Conservation (phyloP, 305 asterid species). For the Coffea humblotiana region DNA sequence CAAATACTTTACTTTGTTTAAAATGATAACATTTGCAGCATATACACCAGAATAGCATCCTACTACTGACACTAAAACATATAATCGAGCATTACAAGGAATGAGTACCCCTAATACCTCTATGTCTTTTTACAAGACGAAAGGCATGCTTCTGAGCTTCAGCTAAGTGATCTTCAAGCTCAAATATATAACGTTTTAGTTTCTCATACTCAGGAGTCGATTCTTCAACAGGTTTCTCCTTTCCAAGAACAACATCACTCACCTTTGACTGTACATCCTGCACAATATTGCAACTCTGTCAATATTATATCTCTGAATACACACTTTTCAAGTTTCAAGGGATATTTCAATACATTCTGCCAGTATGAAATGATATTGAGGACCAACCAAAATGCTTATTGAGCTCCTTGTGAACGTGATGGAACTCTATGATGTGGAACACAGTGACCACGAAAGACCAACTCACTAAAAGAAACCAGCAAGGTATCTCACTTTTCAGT, state of each 20-base stretch:
- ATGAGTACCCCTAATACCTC: slow-evolving; percentile 45
- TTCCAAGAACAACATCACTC: slow-evolving; percentile 96
- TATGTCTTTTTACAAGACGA: slow-evolving; percentile 93
- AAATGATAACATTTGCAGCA: background rate
- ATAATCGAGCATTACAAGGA: background rate
- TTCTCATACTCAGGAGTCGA: slow-evolving; percentile 86
- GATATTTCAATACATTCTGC: background rate
- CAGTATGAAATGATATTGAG: background rate
- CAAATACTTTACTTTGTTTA: background rate
- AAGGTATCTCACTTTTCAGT: background rate
- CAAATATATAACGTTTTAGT: slow-evolving; percentile 78
- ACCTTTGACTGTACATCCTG: slow-evolving; percentile 94
- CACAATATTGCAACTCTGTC: slow-evolving; percentile 10
- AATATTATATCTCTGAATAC: background rate
- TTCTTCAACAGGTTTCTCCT: slow-evolving; percentile 97
- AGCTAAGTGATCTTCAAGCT: slow-evolving; percentile 94
- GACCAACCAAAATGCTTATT: background rate
- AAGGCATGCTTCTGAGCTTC: slow-evolving; percentile 98
- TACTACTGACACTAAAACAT: background rate
- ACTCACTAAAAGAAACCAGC: background rate
- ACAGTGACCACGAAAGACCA: background rate
- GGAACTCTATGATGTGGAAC: background rate
- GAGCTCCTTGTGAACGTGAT: background rate
- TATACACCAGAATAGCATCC: background rate
- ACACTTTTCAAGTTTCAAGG: background rate